Conservation (phyloP, 345 rosid species). For the Rhodamnia argentea region DNA sequence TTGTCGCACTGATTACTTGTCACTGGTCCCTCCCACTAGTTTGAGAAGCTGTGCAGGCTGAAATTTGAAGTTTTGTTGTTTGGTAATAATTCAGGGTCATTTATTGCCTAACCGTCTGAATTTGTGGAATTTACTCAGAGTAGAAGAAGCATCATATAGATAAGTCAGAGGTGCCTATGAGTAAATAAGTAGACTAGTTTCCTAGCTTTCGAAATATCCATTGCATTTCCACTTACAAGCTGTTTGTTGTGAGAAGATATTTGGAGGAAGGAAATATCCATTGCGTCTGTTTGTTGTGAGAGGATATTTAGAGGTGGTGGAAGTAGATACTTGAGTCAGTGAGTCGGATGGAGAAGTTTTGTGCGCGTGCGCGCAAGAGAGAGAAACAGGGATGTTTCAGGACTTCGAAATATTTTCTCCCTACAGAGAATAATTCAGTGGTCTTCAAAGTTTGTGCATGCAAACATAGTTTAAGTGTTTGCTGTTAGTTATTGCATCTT, state of each 20-base stretch:
- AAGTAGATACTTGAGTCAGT: not conserved
- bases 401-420: not conserved
- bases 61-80: not conserved
- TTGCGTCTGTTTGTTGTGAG: not conserved
- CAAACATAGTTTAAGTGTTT: not conserved
- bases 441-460: not conserved
- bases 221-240: not conserved
- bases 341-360: not conserved
- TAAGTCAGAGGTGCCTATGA: not conserved
- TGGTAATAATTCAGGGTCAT: not conserved
- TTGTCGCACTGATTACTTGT: not conserved
- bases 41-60: not conserved
- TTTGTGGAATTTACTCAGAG: not conserved
- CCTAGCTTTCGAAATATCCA: not conserved
- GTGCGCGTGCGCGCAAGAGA: not conserved
- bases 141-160: not conserved
- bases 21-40: not conserved
- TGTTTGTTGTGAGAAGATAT: not conserved
- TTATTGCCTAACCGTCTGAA: not conserved
- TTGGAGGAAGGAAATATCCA: not conserved
- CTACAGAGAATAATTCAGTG: not conserved
- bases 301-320: not conserved
- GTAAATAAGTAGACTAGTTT: not conserved
- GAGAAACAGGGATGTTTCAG: not conserved
- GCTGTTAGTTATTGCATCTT: not conserved